phyloP scores from a whole-genome alignment of 1,139 yeast genomes.

The Protomyces arabidopsidicola region DNA sequence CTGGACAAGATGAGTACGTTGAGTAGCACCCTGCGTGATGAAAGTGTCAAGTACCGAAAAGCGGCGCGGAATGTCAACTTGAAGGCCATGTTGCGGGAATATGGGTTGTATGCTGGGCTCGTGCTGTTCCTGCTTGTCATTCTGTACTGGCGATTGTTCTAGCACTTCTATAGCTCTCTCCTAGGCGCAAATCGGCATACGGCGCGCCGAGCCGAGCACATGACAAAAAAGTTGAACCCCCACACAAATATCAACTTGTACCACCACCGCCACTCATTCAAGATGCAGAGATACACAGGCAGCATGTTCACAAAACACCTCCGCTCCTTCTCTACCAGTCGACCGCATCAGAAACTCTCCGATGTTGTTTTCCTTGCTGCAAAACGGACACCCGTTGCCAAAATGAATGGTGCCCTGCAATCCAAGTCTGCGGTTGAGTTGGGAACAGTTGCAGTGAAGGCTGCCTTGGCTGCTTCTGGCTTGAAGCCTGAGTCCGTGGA shows the following conservation, averaged over 20 bases:
- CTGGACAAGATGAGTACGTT: constrained; percentile 87
- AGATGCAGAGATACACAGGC: not conserved
- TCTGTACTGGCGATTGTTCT: constrained; percentile 51
- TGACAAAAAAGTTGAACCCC: no score
- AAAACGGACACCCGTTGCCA: constrained; percentile 93
- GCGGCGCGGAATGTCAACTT: constrained; percentile 88
- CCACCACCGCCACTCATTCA: not conserved
- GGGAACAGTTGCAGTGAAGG: constrained; percentile 84
- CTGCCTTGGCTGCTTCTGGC: constrained; percentile 26
- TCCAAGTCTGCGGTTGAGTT: constrained; percentile 74
- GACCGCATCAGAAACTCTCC: constrained; percentile 1
- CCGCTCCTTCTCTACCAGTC: not conserved
- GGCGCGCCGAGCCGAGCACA: no score
- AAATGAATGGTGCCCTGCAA: constrained; percentile 78
- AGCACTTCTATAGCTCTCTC: not conserved
- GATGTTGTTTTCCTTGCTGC: constrained; percentile 80
- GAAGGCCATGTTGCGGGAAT: constrained; percentile 82
- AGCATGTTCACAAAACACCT: not conserved
- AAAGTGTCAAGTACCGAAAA: constrained; percentile 79
- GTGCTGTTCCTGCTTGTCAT: constrained; percentile 69
- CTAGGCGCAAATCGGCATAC: no score
- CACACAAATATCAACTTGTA: no score
- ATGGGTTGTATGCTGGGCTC: constrained; percentile 75
- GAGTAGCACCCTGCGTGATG: constrained; percentile 71
- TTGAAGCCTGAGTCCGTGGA: constrained; percentile 72